Percentiles rank a stretch among this genome's conserved stretches.
Evolutionary conservation across 1,284 basidiomycete genomes (phyloP).

Genomic region (Peniophora sp.): DNA sequence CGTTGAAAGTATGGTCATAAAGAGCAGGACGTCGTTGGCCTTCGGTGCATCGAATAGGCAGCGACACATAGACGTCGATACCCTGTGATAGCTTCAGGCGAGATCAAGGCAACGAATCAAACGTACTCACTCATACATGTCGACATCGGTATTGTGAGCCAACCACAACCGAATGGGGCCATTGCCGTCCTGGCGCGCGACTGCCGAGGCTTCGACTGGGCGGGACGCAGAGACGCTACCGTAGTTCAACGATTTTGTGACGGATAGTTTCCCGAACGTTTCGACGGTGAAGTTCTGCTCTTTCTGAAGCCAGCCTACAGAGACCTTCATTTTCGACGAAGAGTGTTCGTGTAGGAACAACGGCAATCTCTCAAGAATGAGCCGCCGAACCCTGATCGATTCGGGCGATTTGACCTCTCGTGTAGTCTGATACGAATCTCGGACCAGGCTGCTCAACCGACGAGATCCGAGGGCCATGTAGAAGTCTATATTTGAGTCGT

Average conservation of each 20-base stretch:
- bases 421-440: slow-evolving; percentile 65
- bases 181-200: slow-evolving; percentile 47
- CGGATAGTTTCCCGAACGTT: slow-evolving; percentile 51
- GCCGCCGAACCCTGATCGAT: slow-evolving; percentile 37
- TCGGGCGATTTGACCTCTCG: slow-evolving; percentile 43
- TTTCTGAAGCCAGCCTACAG: slow-evolving; percentile 69
- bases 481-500: slow-evolving; percentile 38
- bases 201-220: slow-evolving; percentile 69
- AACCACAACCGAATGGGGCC: slow-evolving; percentile 74
- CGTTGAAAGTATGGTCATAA: slow-evolving; percentile 91
- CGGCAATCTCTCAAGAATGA: slow-evolving; percentile 84
- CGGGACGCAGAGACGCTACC: slow-evolving; percentile 40
- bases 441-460: slow-evolving; percentile 64
- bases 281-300: slow-evolving; percentile 69
- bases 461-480: slow-evolving; percentile 63
- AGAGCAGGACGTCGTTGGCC: slow-evolving; percentile 77
- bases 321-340: slow-evolving; percentile 60
- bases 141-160: slow-evolving; percentile 66
- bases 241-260: slow-evolving; percentile 53
- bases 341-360: slow-evolving; percentile 89
- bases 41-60: slow-evolving; percentile 69
- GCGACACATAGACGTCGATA: slow-evolving; percentile 74
- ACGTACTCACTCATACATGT: slow-evolving; percentile 82
- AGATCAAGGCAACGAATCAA: background rate
- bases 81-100: slow-evolving; percentile 31